Evolutionary conservation across 129 eudicot genomes (phyloP), one percentile per base, ranked within the genome.

Genomic region (Lactuca saligna): DNA sequence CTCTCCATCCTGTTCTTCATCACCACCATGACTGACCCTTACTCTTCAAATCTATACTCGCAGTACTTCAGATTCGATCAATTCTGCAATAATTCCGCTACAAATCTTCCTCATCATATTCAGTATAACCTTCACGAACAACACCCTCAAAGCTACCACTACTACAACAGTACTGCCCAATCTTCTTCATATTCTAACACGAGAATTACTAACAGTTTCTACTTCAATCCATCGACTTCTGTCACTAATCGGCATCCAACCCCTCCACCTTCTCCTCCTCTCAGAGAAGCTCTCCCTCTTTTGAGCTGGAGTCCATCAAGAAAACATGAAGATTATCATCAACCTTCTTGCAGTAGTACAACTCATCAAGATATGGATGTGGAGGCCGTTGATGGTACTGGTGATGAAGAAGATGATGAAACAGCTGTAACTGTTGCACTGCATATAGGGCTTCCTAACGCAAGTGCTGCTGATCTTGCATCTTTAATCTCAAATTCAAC

Each of bases 261-360:
- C 29, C 85, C 95, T n/a, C 97, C 96, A 33, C 68, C 86, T 63
- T 90, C 97, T 10, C 97, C 97, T 33, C 97, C 97, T 68, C 81
- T 90, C 0, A 85, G 73, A 80, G 87, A 87, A 86, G 91, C 97
- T 81, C 89, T 91, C 29, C 95, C 97, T 57, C 86, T 91, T 17
- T 78, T 91, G 46, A 86, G 76, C 80, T 75, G 65, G 42, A 79
- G 83, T 66, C 96, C 96, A 41, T 70, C 84, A 69, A 75, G 79
- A 73, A 76, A 68, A 72, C 66, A 54, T 20, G 31, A 68, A 68
- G 79, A 35, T 48, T 25, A 61, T 65, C 61, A 65, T 17, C 63
- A 61, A 53, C 70, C 77, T 17, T 77, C 70, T 65, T 73, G 77
- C 49, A 61, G 61, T 44, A 64, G 42, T 41, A 59, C 66, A 3